These are phyloP conservation scores for Verticillium nubilum DNA, from an alignment of 2,329 filamentous ascomycete species.

Conservation along the genomic window DNA sequence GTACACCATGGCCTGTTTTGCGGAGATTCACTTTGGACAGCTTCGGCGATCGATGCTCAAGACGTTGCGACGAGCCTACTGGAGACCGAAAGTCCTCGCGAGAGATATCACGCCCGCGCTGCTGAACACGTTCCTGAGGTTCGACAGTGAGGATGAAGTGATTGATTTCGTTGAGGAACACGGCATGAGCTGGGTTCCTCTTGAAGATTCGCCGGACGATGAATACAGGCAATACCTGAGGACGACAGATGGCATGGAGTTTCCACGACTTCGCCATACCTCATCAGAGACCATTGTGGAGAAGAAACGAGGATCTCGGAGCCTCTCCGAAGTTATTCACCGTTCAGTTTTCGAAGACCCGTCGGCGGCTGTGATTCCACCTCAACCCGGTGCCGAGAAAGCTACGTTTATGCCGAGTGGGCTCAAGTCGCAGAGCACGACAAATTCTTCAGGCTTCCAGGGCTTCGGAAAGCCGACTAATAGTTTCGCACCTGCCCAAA, in stretches of 20 bases:
- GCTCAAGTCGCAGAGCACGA: conserved; percentile 1
- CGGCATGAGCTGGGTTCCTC: conserved; percentile 43
- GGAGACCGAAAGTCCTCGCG: conserved; percentile 49
- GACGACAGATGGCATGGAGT: conserved; percentile 36
- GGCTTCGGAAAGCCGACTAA: neutral
- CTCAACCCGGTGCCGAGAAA: neutral
- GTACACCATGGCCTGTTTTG: conserved; percentile 66
- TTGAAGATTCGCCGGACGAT: conserved; percentile 27
- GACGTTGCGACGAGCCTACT: conserved; percentile 48
- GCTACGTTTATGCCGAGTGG: no score
- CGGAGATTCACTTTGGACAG: conserved; percentile 60
- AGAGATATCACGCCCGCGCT: conserved; percentile 54
- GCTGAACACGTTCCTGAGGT: conserved; percentile 55
- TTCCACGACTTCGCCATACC: conserved; percentile 46
- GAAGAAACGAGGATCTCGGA: conserved; percentile 46
- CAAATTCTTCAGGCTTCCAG: neutral
- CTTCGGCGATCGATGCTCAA: conserved; percentile 54
- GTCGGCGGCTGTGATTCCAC: neutral
- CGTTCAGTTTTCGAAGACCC: conserved; percentile 43
- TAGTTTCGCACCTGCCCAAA: neutral
- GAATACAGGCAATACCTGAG: conserved; percentile 32
- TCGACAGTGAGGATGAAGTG: conserved; percentile 63
- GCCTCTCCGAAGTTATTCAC: conserved; percentile 51
- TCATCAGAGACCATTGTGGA: conserved; percentile 55
- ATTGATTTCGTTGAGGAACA: conserved; percentile 58